Conservation (phyloP, 2,329 filamentous ascomycete species). For the Septoria petroselini region DNA sequence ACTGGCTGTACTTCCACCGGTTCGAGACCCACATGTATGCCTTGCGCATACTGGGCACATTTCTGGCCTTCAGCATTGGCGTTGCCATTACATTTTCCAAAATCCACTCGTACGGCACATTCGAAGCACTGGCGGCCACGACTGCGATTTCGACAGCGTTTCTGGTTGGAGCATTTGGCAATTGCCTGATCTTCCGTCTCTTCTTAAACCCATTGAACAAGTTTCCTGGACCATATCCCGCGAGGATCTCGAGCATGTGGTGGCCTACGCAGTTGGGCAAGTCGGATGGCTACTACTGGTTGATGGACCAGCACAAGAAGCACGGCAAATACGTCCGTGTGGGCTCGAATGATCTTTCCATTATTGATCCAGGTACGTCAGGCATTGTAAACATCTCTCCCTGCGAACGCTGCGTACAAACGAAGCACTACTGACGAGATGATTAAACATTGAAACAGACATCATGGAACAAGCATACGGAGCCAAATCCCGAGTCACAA, state of each 20-base stretch:
- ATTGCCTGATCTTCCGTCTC: conserved; percentile 39
- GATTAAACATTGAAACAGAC: too few relatives aligned
- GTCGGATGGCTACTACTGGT: conserved; percentile 34
- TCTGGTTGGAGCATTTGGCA: conserved; percentile 31
- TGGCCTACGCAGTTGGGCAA: conserved; percentile 30
- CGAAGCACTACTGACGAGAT: too few relatives aligned
- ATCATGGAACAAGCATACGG: conserved; percentile 42
- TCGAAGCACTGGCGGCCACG: conserved; percentile 18
- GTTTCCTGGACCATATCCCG: conserved; percentile 38
- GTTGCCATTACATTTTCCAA: conserved; percentile 22
- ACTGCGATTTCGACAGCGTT: conserved; percentile 17
- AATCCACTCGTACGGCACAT: conserved; percentile 18
- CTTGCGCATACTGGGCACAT: conserved; percentile 27
- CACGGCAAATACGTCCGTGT: conserved; percentile 40
- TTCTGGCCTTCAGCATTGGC: conserved; percentile 23
- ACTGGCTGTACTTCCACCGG: conserved; percentile 30
- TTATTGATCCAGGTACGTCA: conserved; percentile 39
- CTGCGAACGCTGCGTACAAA: too few relatives aligned
- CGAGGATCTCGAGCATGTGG: conserved; percentile 39
- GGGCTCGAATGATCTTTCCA: conserved; percentile 40
- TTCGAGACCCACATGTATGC: conserved; percentile 34
- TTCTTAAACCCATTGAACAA: conserved; percentile 38
- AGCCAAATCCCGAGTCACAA: conserved; percentile 41
- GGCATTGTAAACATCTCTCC: too few relatives aligned
- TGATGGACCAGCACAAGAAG: conserved; percentile 36